These are phyloP conservation scores for Colletotrichum tofieldiae DNA, from an alignment of 2,329 filamentous ascomycete genomes.

Conservation along the genomic window DNA sequence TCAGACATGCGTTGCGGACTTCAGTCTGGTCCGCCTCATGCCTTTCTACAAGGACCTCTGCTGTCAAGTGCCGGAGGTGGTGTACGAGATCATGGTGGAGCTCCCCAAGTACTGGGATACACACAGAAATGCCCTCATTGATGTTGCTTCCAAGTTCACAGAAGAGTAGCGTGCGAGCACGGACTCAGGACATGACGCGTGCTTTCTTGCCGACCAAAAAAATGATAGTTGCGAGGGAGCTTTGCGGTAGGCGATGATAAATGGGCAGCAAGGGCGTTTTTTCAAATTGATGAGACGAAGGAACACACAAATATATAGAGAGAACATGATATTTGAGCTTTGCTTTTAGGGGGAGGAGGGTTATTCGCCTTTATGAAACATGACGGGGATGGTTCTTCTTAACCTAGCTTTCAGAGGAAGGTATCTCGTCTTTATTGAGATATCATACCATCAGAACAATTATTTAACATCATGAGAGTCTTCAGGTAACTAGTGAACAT, in stretches of 20 bases:
- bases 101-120: conserved; percentile 14
- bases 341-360: background rate
- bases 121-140: background rate
- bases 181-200: background rate
- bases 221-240: background rate
- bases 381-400: no score
- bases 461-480: no score
- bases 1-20: background rate
- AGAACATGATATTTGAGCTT: background rate
- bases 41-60: background rate
- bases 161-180: background rate
- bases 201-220: background rate
- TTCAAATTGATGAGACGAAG: background rate
- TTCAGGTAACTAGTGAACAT: no score
- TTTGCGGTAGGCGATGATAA: background rate
- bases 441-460: no score
- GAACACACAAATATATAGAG: background rate
- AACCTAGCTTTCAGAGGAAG: no score
- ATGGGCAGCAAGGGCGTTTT: background rate
- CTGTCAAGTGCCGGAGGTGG: background rate
- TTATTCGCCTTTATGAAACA: no score
- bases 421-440: no score
- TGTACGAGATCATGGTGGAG: background rate
- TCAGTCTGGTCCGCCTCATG: background rate
- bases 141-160: conserved; percentile 13